Evolutionary conservation across 2,329 filamentous ascomycete species (phyloP), one percentile per base, ranked within the genome.

Genomic region (Zymoseptoria tritici): DNA sequence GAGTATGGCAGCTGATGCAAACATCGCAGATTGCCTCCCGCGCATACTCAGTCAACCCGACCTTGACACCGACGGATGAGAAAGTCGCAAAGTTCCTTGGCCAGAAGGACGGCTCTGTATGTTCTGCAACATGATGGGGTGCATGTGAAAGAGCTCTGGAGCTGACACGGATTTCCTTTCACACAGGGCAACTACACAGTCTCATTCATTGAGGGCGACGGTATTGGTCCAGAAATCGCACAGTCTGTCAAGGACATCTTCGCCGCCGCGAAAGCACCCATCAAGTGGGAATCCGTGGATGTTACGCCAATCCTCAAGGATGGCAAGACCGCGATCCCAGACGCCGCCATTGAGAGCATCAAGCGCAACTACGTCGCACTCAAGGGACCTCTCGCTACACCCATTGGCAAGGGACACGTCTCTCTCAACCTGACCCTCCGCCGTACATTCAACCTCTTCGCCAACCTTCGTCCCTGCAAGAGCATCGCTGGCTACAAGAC

Each of bases 171-270:
- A 19, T 29, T 42, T 50, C 29, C 42, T 36, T 26, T 3, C 16
- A 11, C 42, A 51, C 22, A 96, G 91, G 94, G 94, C 74, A 94
- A 94, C 79, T 99, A 88, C 84, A 89, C 90, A 60, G 94, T 99
- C 73, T 93, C 90, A 71, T 83, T 99, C 79, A 99, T 99, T 68
- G 95, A 99, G 84, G 94, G 95, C 79, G 95, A 99, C 74, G 94
- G 94, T 76, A 99, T 99, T 76, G 94, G 94, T 63, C 94, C 63
- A 24, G 93, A 99, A 81, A 99, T 99, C 75, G 87, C 94, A 67
- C 87, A 96, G 79, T 95, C 94, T 55, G 92, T 99, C 74, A 99
- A 97, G 86, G 90, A 97, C 78, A 99, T 99, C 79, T 99, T 97
- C 81, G 83, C 86, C 72, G 94, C 94, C 71, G 94, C 94, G 72